These are phyloP conservation scores for Penicillium turbatum DNA, from an alignment of 495 filamentous ascomycete species.

Conservation along the genomic window DNA sequence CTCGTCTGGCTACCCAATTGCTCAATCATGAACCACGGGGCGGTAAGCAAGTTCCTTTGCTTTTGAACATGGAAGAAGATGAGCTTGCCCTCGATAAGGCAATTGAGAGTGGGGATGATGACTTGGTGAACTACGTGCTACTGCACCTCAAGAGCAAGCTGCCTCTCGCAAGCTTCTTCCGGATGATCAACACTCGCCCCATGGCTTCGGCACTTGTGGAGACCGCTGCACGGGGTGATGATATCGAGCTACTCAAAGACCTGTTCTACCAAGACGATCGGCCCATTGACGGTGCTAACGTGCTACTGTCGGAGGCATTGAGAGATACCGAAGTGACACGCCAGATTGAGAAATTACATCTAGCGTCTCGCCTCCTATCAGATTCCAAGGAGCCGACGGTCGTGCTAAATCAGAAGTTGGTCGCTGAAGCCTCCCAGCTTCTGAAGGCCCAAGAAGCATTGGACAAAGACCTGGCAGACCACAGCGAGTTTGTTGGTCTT, in stretches of 20 bases:
- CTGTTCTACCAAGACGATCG: slow-evolving; percentile 98
- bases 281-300: slow-evolving; percentile 79
- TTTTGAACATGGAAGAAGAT: slow-evolving; percentile 93
- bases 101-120: slow-evolving; percentile 90
- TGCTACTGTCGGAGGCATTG: slow-evolving; percentile 79
- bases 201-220: slow-evolving; percentile 88
- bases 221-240: slow-evolving; percentile 68
- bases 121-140: slow-evolving; percentile 85
- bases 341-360: slow-evolving; percentile 75
- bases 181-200: slow-evolving; percentile 81
- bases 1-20: slow-evolving; percentile 79
- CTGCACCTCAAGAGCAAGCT: slow-evolving; percentile 86
- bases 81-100: slow-evolving; percentile 95
- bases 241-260: slow-evolving; percentile 84
- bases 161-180: slow-evolving; percentile 86
- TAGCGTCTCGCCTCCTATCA: slow-evolving; percentile 72
- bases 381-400: slow-evolving; percentile 73
- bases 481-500: slow-evolving; percentile 69
- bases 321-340: slow-evolving; percentile 57
- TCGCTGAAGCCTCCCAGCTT: slow-evolving; percentile 73
- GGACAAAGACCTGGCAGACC: slow-evolving; percentile 69
- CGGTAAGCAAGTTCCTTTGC: slow-evolving; percentile 90
- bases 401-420: slow-evolving; percentile 62
- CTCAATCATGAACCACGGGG: slow-evolving; percentile 91
- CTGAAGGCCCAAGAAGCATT: slow-evolving; percentile 80